Evolutionary conservation across 371 early-diverging fungal genomes (phyloP), one percentile per base, ranked within the genome.

Genomic region (Saksenaea vasiformis): DNA sequence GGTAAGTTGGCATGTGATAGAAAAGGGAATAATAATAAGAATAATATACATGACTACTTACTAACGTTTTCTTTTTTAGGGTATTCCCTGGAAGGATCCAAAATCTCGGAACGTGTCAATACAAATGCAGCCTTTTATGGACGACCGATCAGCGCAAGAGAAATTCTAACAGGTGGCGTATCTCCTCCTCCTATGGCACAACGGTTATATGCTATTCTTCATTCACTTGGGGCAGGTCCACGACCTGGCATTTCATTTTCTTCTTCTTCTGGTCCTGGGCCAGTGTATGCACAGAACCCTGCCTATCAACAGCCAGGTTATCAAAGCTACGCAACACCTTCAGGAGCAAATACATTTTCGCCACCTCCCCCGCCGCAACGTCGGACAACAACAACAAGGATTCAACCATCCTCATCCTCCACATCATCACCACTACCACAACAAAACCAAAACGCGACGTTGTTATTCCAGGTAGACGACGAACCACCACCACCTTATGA

Each of bases 41-140:
- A 31, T 36, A 7, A 47, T 62, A 17, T 1, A 3, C 35, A 26
- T 53, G 41, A 27, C 19, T 22, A 51, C 51, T 37, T 55, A 13
- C 13, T 24, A 9, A 58, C 11, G 9, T 27, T 41, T 47, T 19
- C 17, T n/a, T 47, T 5, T 56, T 5, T 19, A 67, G 73, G 79
- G 1, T 79, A 79, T 36, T 74, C 76, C 8, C 59, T 79, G 53
- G 79, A 76, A 58, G 79, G 79, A 35, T 68, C 74, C 15, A 73
- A 72, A 37, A 66, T 79, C 7, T 74, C 79, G 1, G 79, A 79
- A 47, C 58, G 79, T 14, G 60, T 60, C n/a, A 70, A 67, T 19
- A 76, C 76, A 14, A 79, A 79, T 44, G 66, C 64, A 3, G 69
- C 72, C 0, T 79, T 72, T 58, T 79, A 79, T 51, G 76, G 76